Evolutionary conservation across 306 rosid genomes (phyloP).

Genomic region (Ziziphus jujuba): DNA sequence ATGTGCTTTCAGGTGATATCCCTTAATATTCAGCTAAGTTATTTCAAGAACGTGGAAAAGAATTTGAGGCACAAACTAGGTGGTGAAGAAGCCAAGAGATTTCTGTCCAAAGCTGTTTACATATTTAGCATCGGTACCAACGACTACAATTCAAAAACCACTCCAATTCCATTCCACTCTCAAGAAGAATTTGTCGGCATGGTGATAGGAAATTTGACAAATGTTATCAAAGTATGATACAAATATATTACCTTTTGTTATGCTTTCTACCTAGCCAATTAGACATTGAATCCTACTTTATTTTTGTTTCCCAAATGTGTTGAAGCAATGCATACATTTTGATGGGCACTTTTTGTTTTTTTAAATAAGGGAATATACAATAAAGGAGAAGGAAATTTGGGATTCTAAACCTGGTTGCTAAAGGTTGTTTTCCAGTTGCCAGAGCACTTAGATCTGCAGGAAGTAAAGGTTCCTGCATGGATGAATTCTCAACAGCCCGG

Average conservation of each 20-base stretch:
- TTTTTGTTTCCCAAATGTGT: neutral
- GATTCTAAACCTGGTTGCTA: constrained; percentile 20
- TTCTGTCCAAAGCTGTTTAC: constrained; percentile 49
- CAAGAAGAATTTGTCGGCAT: constrained; percentile 25
- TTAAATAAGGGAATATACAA: constrained; percentile 37
- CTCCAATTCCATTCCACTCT: constrained; percentile 16
- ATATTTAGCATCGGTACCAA: constrained; percentile 40
- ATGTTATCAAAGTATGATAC: constrained; percentile 25
- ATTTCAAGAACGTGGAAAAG: constrained; percentile 39
- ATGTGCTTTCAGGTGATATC: constrained; percentile 33
- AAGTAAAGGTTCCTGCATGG: constrained; percentile 27
- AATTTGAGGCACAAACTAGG: constrained; percentile 34
- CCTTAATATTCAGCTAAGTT: constrained; percentile 41
- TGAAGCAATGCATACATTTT: no score
- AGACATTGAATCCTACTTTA: no score
- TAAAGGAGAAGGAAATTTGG: constrained; percentile 59
- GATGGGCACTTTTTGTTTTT: neutral
- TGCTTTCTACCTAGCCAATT: no score
- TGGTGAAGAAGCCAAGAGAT: constrained; percentile 17
- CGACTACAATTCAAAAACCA: constrained; percentile 35
- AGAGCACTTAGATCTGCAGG: constrained; percentile 22
- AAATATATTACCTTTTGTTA: no score
- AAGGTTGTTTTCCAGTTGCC: constrained; percentile 31
- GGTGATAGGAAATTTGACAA: constrained; percentile 47
- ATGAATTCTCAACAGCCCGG: constrained; percentile 25